Conservation (phyloP, 805 yeast species). For the Starmerella floricola region DNA sequence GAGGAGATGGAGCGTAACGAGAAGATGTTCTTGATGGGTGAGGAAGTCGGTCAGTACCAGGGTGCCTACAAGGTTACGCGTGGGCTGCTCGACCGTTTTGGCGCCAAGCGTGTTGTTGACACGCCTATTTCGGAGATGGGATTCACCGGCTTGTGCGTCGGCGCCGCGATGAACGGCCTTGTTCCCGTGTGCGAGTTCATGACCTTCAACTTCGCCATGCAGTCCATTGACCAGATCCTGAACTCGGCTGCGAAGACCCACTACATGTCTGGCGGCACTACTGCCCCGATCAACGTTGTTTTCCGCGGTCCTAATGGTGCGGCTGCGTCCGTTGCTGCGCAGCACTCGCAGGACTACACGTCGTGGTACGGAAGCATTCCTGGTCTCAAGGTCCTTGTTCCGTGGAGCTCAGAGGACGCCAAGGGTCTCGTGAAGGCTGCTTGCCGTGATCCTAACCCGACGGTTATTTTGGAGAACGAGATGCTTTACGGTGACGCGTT, state of each 20-base stretch:
- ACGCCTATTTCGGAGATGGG: conserved; percentile 99
- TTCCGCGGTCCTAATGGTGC: conserved; percentile 99
- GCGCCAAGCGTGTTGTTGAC: conserved; percentile 84
- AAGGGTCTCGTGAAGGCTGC: conserved; percentile 94
- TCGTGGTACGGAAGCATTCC: conserved; percentile 99
- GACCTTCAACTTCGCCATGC: conserved; percentile 99
- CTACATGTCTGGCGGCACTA: conserved; percentile 99
- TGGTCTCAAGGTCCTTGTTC: conserved; percentile 92
- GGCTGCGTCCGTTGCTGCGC: conserved; percentile 99
- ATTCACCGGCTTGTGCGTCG: conserved; percentile 86
- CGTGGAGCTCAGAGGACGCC: conserved; percentile 90
- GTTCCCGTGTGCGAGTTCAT: conserved; percentile 96
- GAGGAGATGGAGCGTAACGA: conserved; percentile 96
- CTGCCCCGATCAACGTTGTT: conserved; percentile 80
- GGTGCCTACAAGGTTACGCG: conserved; percentile 98
- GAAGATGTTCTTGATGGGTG: conserved; percentile 91
- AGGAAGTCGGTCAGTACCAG: conserved; percentile 97
- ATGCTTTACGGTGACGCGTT: conserved; percentile 84
- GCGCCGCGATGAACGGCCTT: conserved; percentile 92
- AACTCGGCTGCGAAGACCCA: conserved; percentile 98
- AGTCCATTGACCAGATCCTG: conserved; percentile 94
- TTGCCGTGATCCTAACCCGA: conserved; percentile 97
- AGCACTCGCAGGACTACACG: conserved; percentile 94
- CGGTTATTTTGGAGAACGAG: conserved; percentile 91
- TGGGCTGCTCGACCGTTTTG: conserved; percentile 89